A percentile compares a stretch with the other conserved stretches of the same genome.
phyloP scores from a whole-genome alignment of 768 basidiomycete species.

The Lyophyllum decastes region DNA sequence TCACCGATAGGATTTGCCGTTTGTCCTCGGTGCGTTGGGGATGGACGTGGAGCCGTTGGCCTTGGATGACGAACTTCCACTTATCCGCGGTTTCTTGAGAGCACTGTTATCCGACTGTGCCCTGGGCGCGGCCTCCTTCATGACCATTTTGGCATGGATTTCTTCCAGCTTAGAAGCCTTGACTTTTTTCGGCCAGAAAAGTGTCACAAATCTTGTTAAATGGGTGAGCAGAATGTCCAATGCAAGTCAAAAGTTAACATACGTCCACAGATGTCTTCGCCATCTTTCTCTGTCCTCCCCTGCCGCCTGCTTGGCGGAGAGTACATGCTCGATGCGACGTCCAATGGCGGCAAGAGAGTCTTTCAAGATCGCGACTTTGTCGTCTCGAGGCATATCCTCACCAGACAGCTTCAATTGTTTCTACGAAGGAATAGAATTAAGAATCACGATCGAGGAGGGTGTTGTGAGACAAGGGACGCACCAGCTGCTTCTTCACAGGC shows the following conservation, averaged over 20 bases:
- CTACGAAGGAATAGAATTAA: constrained; percentile 35
- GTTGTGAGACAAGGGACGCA: constrained; percentile 33
- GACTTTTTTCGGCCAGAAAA: constrained; percentile 98
- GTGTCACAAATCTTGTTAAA: constrained; percentile 76
- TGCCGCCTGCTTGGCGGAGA: constrained; percentile 70
- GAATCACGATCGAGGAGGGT: not conserved
- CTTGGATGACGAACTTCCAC: constrained; percentile 43
- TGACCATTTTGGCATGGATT: constrained; percentile 95
- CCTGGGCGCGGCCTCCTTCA: constrained; percentile 76
- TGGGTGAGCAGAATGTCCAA: constrained; percentile 3
- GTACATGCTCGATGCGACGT: constrained; percentile 83
- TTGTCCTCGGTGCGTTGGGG: constrained; percentile 50
- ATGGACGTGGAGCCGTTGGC: constrained; percentile 52
- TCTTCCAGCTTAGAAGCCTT: constrained; percentile 91
- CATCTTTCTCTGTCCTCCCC: constrained; percentile 87
- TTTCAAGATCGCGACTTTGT: constrained; percentile 95
- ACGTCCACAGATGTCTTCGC: constrained; percentile 97
- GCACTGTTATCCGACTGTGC: constrained; percentile 50
- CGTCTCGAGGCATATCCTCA: constrained; percentile 90
- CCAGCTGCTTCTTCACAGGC: constrained; percentile 95
- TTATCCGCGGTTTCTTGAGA: constrained; percentile 62
- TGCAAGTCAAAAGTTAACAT: constrained; percentile 36
- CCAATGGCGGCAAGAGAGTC: constrained; percentile 95
- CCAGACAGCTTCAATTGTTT: constrained; percentile 95
- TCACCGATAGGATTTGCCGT: constrained; percentile 66